phyloP scores from a whole-genome alignment of 768 basidiomycete genomes.

The Vararia minispora region DNA sequence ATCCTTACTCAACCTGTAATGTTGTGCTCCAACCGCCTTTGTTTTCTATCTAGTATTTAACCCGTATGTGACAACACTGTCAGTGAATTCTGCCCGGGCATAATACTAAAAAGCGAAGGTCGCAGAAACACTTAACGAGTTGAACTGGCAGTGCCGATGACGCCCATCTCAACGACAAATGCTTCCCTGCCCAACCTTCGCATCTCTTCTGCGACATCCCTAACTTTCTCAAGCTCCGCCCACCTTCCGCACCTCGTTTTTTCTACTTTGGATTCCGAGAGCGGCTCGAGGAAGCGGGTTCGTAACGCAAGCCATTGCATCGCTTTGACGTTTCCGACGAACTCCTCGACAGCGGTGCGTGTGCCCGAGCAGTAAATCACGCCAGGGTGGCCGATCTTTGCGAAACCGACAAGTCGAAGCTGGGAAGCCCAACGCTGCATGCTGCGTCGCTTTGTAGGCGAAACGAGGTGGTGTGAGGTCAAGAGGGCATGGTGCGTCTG shows the following conservation, averaged over 20 bases:
- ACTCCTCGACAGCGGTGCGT: slow-evolving; percentile 43
- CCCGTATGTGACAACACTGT: no score
- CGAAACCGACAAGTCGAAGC: slow-evolving; percentile 49
- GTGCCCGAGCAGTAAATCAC: slow-evolving; percentile 61
- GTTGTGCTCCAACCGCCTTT: no score
- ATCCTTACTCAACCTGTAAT: no score
- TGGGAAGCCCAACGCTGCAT: slow-evolving; percentile 45
- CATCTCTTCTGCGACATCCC: slow-evolving; percentile 63
- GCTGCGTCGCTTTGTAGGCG: slow-evolving; percentile 50
- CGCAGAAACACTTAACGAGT: no score
- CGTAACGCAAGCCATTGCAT: slow-evolving; percentile 75
- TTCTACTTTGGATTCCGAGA: slow-evolving; percentile 12
- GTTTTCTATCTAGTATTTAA: no score
- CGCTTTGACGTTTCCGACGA: slow-evolving; percentile 52
- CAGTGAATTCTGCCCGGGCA: no score
- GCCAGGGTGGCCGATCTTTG: slow-evolving; percentile 68
- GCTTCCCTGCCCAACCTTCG: slow-evolving; percentile 39
- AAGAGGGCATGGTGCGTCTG: slow-evolving; percentile 49
- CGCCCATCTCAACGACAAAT: slow-evolving; percentile 52
- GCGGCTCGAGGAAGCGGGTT: slow-evolving; percentile 46
- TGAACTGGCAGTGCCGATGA: slow-evolving; percentile 30
- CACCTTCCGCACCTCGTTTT: slow-evolving; percentile 22
- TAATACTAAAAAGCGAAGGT: no score
- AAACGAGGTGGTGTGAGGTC: slow-evolving; percentile 63
- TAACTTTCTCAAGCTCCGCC: slow-evolving; percentile 59